A percentile compares a stretch with the other conserved stretches of the same genome.
Conservation (phyloP, 176 grass and related monocot genomes). For the Aegilops sharonensis region DNA sequence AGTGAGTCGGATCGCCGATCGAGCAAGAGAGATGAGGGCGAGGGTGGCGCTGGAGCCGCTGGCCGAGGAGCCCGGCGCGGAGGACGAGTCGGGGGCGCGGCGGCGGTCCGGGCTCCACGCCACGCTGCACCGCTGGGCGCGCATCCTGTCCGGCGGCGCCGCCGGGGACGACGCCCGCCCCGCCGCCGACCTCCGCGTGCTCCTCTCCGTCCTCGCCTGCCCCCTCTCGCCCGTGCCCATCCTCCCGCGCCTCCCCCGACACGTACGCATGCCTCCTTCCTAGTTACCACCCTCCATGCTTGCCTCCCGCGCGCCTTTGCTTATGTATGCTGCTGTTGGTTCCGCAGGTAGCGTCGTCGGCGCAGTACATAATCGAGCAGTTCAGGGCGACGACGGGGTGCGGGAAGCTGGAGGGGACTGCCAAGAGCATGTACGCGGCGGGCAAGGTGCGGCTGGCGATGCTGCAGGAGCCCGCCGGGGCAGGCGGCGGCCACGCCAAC, state of each 20-base stretch:
- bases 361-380: conserved; percentile 95
- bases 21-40: conserved; percentile 30
- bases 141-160: conserved; percentile 48
- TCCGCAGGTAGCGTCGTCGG: conserved; percentile 79
- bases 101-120: conserved; percentile 34
- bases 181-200: conserved; percentile 65
- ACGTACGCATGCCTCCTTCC: conserved; percentile 25
- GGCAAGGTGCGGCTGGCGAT: conserved; percentile 68
- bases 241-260: conserved; percentile 52
- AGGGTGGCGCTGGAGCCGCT: conserved; percentile 78
- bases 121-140: conserved; percentile 47
- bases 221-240: conserved; percentile 91
- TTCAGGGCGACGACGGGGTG: conserved; percentile 88
- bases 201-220: conserved; percentile 92
- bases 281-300: too few species aligned
- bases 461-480: conserved; percentile 42
- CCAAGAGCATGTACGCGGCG: conserved; percentile 86
- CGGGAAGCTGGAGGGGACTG: conserved; percentile 57
- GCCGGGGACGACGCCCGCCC: conserved; percentile 23
- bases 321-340: neutral
- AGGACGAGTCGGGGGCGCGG: conserved; percentile 42
- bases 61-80: conserved; percentile 90
- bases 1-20: neutral
- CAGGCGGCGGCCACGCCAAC: neutral
- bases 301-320: neutral